These are phyloP conservation scores for Echinosophora koreensis DNA, from an alignment of 306 rosid species.

Conservation along the genomic window DNA sequence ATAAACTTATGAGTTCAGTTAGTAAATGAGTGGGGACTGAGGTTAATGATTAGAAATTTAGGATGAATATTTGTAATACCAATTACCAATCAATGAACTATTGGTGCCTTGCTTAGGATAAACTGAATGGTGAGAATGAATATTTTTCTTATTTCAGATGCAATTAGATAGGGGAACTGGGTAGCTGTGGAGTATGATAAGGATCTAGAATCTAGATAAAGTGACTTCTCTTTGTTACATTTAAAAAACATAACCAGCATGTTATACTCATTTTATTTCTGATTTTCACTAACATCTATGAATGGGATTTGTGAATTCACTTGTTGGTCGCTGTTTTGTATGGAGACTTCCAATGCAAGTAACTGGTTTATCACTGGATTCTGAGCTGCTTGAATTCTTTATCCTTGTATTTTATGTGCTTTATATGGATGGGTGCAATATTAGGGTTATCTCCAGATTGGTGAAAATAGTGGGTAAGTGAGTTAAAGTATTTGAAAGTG, in stretches of 20 bases:
- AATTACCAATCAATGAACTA: background rate
- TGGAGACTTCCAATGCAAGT: background rate
- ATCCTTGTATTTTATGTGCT: constrained; percentile 1
- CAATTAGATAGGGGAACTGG: background rate
- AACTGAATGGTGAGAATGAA: constrained; percentile 4
- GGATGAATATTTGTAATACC: background rate
- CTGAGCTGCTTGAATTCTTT: constrained; percentile 7
- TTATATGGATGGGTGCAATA: background rate
- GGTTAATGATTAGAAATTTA: background rate
- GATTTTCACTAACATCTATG: background rate
- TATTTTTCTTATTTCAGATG: background rate
- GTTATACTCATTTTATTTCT: background rate
- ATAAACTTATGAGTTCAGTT: background rate
- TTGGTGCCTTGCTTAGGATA: background rate
- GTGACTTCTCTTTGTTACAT: background rate
- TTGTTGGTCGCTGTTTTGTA: background rate
- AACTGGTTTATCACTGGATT: background rate
- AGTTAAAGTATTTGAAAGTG: background rate
- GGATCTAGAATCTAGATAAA: background rate
- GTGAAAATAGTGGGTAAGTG: background rate
- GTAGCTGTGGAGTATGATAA: background rate
- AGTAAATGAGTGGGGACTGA: background rate
- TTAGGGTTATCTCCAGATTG: background rate
- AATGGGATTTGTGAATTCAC: background rate
- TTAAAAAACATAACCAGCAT: background rate